Conservation (phyloP, 148 eudicot genomes). For the Chenopodium quinoa region DNA sequence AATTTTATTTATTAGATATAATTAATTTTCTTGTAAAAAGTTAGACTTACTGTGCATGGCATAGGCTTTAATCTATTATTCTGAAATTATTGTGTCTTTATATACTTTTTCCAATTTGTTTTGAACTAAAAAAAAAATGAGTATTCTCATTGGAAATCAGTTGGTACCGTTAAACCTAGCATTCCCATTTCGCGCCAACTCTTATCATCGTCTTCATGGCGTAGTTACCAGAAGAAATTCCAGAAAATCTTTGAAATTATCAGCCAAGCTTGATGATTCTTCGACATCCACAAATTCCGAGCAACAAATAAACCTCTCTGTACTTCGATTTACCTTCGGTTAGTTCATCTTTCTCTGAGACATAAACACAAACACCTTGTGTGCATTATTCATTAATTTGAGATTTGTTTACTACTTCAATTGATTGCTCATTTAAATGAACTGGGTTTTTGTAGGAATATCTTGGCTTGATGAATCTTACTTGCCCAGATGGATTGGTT, state of each 20-base stretch:
- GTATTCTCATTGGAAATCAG: slow-evolving; percentile 21
- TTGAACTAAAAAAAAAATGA: slow-evolving; percentile 15
- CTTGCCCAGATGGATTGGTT: slow-evolving; percentile 95
- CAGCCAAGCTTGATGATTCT: slow-evolving; percentile 38
- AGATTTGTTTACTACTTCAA: not conserved
- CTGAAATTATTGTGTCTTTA: not conserved
- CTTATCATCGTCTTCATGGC: not conserved
- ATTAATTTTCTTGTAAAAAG: too few relatives aligned
- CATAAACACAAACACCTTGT: slow-evolving; percentile 34
- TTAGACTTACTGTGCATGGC: too few relatives aligned
- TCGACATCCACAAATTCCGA: slow-evolving; percentile 28
- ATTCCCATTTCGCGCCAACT: slow-evolving; percentile 30
- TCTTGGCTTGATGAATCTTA: slow-evolving; percentile 93
- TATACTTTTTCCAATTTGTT: not conserved
- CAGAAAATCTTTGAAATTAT: slow-evolving; percentile 14
- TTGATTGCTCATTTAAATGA: not conserved
- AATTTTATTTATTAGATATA: too few relatives aligned
- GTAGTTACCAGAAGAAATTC: slow-evolving; percentile 9
- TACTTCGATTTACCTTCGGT: slow-evolving; percentile 89
- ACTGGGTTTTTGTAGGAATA: slow-evolving; percentile 46
- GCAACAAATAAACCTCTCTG: slow-evolving; percentile 78
- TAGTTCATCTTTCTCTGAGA: slow-evolving; percentile 18
- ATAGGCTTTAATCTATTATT: too few relatives aligned
- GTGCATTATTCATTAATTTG: slow-evolving; percentile 16
- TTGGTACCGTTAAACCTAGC: slow-evolving; percentile 25